Conservation (phyloP, 2,329 filamentous ascomycete genomes). For the Cytospora piceae region DNA sequence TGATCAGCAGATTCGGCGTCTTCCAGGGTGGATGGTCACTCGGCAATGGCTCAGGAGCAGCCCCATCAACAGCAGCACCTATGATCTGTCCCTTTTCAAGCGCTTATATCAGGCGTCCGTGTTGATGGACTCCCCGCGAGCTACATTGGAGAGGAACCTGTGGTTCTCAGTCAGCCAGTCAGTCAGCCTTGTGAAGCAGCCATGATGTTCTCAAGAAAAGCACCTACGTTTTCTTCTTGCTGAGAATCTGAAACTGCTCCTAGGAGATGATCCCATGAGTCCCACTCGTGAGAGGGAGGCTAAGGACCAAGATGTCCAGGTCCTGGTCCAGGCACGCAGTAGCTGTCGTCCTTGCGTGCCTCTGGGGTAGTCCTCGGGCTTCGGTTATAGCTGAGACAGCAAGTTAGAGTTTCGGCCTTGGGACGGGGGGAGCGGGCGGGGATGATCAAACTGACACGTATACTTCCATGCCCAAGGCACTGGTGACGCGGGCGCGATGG, state of each 20-base stretch:
- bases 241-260: constrained; percentile 45
- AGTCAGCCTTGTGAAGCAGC: neutral
- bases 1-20: constrained; percentile 63
- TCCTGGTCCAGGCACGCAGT: constrained; percentile 57
- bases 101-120: constrained; percentile 57
- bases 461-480: constrained; percentile 70
- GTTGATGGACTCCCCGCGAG: constrained; percentile 51
- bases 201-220: neutral
- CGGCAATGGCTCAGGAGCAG: constrained; percentile 72
- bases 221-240: constrained; percentile 54
- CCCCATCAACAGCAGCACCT: constrained; percentile 71
- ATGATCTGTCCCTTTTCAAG: constrained; percentile 45
- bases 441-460: constrained; percentile 59
- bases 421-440: no score
- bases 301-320: constrained; percentile 47
- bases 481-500: constrained; percentile 59
- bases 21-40: constrained; percentile 66
- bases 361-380: constrained; percentile 64
- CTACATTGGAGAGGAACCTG: constrained; percentile 64
- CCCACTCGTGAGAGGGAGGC: constrained; percentile 42
- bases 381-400: constrained; percentile 60
- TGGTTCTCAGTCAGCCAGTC: neutral
- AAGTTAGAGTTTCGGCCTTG: neutral
- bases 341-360: constrained; percentile 59
- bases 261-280: constrained; percentile 47